Percentiles rank a stretch among this genome's conserved stretches.
Evolutionary conservation across 306 rosid species (phyloP).

Genomic region (Morella rubra): DNA sequence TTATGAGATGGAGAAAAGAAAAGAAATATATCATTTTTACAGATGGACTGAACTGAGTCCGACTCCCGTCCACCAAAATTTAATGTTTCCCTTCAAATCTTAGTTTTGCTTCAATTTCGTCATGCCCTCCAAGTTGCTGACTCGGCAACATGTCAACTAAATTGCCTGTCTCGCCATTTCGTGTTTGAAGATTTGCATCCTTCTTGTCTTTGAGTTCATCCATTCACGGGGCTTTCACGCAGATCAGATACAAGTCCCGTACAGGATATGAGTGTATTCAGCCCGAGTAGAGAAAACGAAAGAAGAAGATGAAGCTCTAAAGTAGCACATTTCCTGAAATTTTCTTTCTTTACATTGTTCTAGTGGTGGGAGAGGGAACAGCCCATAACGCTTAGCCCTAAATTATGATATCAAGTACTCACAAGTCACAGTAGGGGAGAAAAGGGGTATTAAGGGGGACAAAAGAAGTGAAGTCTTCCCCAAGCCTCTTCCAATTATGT

Average conservation of each 20-base stretch:
- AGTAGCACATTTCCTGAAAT: neutral
- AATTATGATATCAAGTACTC: neutral
- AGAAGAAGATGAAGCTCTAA: neutral
- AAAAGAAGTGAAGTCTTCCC: neutral
- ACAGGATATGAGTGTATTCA: neutral
- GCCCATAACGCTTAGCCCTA: neutral
- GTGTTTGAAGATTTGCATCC: too few species aligned
- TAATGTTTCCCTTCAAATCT: too few species aligned
- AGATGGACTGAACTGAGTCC: too few species aligned
- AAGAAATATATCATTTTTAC: too few species aligned
- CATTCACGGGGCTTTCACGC: neutral
- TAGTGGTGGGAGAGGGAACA: neutral
- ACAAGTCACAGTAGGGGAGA: neutral
- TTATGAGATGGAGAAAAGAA: too few species aligned
- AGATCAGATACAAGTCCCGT: neutral
- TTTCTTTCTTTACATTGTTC: neutral
- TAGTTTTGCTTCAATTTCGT: too few species aligned
- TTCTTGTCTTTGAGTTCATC: neutral
- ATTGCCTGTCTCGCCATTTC: too few species aligned
- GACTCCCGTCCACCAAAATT: too few species aligned
- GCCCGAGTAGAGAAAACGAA: neutral
- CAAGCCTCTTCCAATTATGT: neutral
- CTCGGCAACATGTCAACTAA: too few species aligned
- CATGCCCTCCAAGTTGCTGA: too few species aligned
- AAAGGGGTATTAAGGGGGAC: neutral